These are phyloP conservation scores for Sordaria brevicollis DNA, from an alignment of 495 filamentous ascomycete species.

Conservation along the genomic window DNA sequence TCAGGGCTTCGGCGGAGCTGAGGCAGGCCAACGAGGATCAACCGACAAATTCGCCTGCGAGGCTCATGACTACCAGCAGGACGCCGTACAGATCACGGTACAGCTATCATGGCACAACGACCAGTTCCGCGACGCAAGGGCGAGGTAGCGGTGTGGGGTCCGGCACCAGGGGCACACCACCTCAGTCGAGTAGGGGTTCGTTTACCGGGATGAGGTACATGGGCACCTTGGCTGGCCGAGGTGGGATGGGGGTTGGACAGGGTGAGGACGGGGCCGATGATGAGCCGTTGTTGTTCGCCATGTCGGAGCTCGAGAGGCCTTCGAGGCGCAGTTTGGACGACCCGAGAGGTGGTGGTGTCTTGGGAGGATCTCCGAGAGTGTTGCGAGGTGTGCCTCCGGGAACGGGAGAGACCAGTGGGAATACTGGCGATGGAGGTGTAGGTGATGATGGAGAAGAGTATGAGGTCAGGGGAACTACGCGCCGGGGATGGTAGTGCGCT, in stretches of 20 bases:
- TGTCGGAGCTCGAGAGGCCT: slow-evolving; percentile 68
- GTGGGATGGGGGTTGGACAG: slow-evolving; percentile 39
- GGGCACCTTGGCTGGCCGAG: slow-evolving; percentile 35
- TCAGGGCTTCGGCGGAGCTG: slow-evolving; percentile 25
- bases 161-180: slow-evolving; percentile 13
- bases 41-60: slow-evolving; percentile 14
- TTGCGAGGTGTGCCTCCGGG: neutral
- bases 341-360: slow-evolving; percentile 33
- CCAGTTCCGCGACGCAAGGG: neutral
- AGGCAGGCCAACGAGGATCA: slow-evolving; percentile 24
- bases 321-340: slow-evolving; percentile 69
- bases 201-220: slow-evolving; percentile 24
- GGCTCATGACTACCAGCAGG: slow-evolving; percentile 11
- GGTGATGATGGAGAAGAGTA: neutral
- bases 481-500: neutral
- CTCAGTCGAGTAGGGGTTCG: slow-evolving; percentile 23
- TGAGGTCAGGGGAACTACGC: neutral
- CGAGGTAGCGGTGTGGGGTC: slow-evolving; percentile 6
- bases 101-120: neutral
- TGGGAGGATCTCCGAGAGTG: neutral
- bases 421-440: neutral
- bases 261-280: slow-evolving; percentile 53
- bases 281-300: slow-evolving; percentile 75
- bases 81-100: slow-evolving; percentile 25
- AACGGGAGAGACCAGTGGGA: neutral